A percentile compares a stretch with the other conserved stretches of the same genome.
Conservation (phyloP, 331 rosid species). For the Quercus phellos region DNA sequence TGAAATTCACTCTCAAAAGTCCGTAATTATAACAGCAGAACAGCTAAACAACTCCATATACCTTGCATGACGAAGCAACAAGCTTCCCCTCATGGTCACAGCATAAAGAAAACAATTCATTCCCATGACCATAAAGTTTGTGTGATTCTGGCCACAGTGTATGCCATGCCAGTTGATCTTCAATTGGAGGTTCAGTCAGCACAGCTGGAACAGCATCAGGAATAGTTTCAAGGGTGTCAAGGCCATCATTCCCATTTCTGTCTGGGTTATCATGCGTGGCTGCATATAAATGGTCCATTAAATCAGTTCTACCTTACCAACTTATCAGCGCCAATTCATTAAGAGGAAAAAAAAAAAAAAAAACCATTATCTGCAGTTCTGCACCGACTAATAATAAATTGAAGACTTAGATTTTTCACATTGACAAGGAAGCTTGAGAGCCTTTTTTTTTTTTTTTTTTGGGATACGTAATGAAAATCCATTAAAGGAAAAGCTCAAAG, state of each 20-base stretch:
- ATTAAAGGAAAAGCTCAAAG: no score
- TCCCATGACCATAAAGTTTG: constrained; percentile 97
- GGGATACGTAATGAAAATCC: no score
- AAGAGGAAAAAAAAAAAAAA: not conserved
- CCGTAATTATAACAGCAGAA: not conserved
- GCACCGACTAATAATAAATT: not conserved
- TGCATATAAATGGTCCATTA: constrained; percentile 34
- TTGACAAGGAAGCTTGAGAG: not conserved
- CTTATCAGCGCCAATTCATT: not conserved
- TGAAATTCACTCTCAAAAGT: not conserved
- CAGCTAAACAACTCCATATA: constrained; percentile 27
- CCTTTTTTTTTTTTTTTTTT: not conserved
- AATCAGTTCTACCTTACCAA: not conserved
- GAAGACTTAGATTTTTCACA: constrained; percentile 10
- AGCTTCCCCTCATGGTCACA: constrained; percentile 82
- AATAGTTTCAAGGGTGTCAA: constrained; percentile 79
- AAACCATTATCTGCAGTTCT: not conserved
- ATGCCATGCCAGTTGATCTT: constrained; percentile 96
- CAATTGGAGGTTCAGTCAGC: constrained; percentile 87
- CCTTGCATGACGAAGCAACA: constrained; percentile 97
- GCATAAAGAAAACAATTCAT: constrained; percentile 82
- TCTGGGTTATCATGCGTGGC: constrained; percentile 45
- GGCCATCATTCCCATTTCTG: constrained; percentile 50
- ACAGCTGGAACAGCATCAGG: constrained; percentile 89
- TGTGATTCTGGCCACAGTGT: constrained; percentile 99